These are phyloP conservation scores for Mesembryanthemum crystallinum DNA, from an alignment of 148 eudicot genomes.

Conservation along the genomic window DNA sequence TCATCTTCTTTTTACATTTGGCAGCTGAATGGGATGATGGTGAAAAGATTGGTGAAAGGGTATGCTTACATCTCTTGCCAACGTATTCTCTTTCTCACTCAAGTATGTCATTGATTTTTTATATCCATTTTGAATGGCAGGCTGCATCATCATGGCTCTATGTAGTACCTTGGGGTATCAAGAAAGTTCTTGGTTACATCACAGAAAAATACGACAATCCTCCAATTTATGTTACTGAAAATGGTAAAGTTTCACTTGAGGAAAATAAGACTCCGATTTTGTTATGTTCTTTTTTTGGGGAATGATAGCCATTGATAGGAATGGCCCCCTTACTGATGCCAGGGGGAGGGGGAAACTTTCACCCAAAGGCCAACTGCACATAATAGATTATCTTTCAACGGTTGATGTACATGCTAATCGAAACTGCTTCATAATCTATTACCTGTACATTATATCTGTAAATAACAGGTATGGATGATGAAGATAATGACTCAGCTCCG, in stretches of 20 bases:
- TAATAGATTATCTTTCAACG: no score
- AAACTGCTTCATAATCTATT: no score
- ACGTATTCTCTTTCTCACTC: background rate
- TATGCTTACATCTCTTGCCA: conserved; percentile 25
- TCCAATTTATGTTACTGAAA: conserved; percentile 66
- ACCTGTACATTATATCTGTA: conserved; percentile 2
- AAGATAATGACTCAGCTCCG: conserved; percentile 39
- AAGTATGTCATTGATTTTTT: conserved; percentile 17
- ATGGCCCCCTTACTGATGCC: background rate
- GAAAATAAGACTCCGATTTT: background rate
- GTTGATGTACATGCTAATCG: no score
- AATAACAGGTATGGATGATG: conserved; percentile 80
- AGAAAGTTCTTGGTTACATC: conserved; percentile 51
- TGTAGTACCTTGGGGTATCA: conserved; percentile 82
- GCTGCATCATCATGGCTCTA: conserved; percentile 87
- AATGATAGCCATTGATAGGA: background rate
- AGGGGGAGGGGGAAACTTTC: no score
- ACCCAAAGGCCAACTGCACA: no score
- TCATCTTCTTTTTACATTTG: conserved; percentile 13
- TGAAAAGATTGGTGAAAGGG: conserved; percentile 69
- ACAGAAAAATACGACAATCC: conserved; percentile 64
- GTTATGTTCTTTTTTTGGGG: background rate
- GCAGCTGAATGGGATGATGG: conserved; percentile 83
- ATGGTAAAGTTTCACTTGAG: conserved; percentile 41
- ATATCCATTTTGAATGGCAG: conserved; percentile 40